Conservation (phyloP, 2,329 filamentous ascomycete genomes). For the Mariannaea elegans region DNA sequence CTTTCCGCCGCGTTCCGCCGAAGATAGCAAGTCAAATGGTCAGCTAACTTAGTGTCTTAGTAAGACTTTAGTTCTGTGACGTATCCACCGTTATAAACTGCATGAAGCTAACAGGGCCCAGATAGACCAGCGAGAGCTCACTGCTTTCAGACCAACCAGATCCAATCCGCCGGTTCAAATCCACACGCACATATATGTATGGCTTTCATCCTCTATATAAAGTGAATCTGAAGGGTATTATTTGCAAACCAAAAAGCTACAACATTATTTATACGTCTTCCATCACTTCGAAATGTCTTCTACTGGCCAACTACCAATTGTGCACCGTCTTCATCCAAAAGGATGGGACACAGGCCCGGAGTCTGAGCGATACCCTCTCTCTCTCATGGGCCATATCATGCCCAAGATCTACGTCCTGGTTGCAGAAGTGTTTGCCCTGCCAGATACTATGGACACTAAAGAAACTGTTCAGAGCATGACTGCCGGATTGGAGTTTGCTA, state of each 20-base stretch:
- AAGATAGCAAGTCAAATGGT: neutral
- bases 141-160: no score
- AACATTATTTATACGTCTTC: neutral
- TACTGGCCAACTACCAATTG: neutral
- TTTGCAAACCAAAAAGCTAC: no score
- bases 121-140: no score
- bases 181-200: no score
- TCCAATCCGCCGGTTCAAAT: no score
- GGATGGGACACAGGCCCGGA: neutral
- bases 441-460: neutral
- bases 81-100: no score
- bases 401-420: slow-evolving; percentile 28
- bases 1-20: neutral
- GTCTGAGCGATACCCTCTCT: neutral
- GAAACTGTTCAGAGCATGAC: slow-evolving; percentile 8
- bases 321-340: neutral
- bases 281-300: neutral
- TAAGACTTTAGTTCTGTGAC: neutral
- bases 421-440: slow-evolving; percentile 21
- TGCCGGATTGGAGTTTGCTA: slow-evolving; percentile 12
- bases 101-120: no score
- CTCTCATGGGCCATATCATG: slow-evolving; percentile 25
- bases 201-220: no score
- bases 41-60: neutral
- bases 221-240: no score